Base-by-base conservation (phyloP, 176 grass and related monocot genomes). In the Juncus inflexus region DNA sequence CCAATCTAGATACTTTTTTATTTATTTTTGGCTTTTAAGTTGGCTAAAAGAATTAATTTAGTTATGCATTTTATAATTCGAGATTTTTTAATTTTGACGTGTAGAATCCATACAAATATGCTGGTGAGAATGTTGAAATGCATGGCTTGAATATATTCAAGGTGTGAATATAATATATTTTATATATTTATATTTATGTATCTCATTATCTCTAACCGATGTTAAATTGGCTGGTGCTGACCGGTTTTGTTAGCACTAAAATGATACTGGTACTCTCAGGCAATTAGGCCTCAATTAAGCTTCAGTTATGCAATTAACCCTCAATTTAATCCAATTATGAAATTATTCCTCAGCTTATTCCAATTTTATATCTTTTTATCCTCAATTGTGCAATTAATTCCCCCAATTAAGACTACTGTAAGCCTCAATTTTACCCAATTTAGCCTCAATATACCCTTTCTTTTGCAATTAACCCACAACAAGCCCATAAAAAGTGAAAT, bases 81-180 rank as follows among this genome's bases (percentile, higher is more conserved):
- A 28, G 1, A 28, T 28, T 39, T 64, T 76, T 41, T 77, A 59
- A 66, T 42, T 36, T 40, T 42, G 36, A 49, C 53, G 60, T 71
- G 50, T 72, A 91, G 87, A 91, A 83, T 60, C 87, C 87, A 1
- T 91, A 86, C 70, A 91, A 86, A 60, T 91, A 91, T 76, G 83
- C 88, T 65, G 88, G 88, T n/a, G 88, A 91, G 56, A 91, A 86
- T 73, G 78, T 91, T 63, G 83, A 91, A 76, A 42, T 91, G 55
- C 83, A 91, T 13, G 88, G 83, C 35, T 73, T 91, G 19, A 78
- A 81, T 54, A 73, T 91, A 76, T 86, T 91, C 57, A 91, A 91
- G 88, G 88, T 86, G 58, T 70, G 50, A 12, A 1, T 6, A 40
- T 50, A 58, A 28, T 28, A 28, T 1, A 28, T 28, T 28, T 28